Conservation (phyloP, 371 early-diverging fungal species). For the Coemansia sp. region DNA sequence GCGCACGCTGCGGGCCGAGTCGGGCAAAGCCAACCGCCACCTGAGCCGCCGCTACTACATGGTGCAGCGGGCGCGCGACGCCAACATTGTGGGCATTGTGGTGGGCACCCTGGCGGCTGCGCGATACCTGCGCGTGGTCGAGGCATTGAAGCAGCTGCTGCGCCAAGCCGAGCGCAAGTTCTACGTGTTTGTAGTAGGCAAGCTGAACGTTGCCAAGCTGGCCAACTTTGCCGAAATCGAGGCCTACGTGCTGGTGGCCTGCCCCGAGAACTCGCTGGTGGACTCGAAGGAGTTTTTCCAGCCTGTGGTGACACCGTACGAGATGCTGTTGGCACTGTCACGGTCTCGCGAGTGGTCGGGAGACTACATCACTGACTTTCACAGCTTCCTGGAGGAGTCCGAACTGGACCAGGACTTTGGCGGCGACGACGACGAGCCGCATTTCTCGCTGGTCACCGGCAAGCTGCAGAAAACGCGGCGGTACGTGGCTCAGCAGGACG, state of each 20-base stretch:
- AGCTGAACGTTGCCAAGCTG: conserved; percentile 92
- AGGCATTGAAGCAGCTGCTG: conserved; percentile 75
- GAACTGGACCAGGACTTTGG: conserved; percentile 29
- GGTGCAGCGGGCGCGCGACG: conserved; percentile 92
- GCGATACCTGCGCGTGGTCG: conserved; percentile 78
- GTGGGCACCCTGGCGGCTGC: conserved; percentile 94
- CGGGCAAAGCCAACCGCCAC: conserved; percentile 64
- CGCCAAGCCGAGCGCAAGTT: conserved; percentile 75
- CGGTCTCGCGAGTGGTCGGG: conserved; percentile 73
- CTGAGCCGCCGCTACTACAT: conserved; percentile 75
- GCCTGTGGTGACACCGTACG: conserved; percentile 92
- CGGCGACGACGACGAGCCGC: conserved; percentile 69
- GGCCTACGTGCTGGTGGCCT: conserved; percentile 87
- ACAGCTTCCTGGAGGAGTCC: conserved; percentile 57
- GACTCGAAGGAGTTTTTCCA: conserved; percentile 88
- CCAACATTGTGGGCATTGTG: conserved; percentile 89
- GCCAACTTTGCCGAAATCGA: conserved; percentile 95
- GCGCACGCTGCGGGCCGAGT: conserved; percentile 60
- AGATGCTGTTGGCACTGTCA: conserved; percentile 76
- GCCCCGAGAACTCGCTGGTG: conserved; percentile 90
- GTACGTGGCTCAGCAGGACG: conserved; percentile 36
- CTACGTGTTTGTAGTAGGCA: conserved; percentile 92
- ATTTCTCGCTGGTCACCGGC: conserved; percentile 90
- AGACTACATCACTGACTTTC: conserved; percentile 73
- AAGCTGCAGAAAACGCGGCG: conserved; percentile 61